phyloP scores from a whole-genome alignment of 2,329 filamentous ascomycete species.

The Arthrobotrys sinensis region DNA sequence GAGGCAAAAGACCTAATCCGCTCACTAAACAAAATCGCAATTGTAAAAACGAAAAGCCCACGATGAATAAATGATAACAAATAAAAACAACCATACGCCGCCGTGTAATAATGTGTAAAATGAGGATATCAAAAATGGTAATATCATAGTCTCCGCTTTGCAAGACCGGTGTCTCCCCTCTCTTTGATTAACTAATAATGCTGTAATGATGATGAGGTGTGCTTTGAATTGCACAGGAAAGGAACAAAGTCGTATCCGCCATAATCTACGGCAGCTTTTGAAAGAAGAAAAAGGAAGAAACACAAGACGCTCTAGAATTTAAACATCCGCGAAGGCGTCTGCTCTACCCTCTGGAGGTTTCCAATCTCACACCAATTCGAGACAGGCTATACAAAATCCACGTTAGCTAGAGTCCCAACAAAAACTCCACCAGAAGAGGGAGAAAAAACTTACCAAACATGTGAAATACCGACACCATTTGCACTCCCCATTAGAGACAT shows the following conservation, averaged over 20 bases:
- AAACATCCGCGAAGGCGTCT: slow-evolving; percentile 44
- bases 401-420: not conserved
- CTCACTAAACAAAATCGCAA: too few species aligned
- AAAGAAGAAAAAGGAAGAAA: not conserved
- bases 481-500: slow-evolving; percentile 82
- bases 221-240: not conserved
- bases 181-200: not conserved
- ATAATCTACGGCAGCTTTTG: not conserved
- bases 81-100: not conserved
- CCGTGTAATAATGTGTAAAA: not conserved
- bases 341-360: slow-evolving; percentile 37
- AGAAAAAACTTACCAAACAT: slow-evolving; percentile 80
- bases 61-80: too few species aligned
- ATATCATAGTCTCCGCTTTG: not conserved
- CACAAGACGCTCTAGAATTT: slow-evolving; percentile 9
- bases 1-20: too few species aligned
- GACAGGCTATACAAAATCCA: slow-evolving; percentile 70
- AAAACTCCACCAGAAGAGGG: not conserved
- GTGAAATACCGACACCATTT: slow-evolving; percentile 95
- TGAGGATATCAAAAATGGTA: not conserved
- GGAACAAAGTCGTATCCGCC: not conserved
- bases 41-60: too few species aligned
- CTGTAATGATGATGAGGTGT: not conserved
- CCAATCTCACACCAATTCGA: slow-evolving; percentile 77
- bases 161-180: not conserved